These are phyloP conservation scores for Sclerotinia glacialis DNA, from an alignment of 2,329 filamentous ascomycete genomes.

Conservation along the genomic window DNA sequence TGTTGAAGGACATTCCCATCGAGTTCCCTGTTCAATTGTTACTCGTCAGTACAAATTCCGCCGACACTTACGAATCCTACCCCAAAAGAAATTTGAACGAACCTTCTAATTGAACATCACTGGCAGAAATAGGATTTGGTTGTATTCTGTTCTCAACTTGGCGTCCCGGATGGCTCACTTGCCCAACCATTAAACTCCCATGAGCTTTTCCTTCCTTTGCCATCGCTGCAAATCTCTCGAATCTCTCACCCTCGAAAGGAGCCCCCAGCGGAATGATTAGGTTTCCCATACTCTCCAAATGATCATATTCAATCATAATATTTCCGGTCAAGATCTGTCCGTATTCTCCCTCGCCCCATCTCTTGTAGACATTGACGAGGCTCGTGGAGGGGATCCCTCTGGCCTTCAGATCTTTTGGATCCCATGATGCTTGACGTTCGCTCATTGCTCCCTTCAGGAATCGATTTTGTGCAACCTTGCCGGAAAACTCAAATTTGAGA, in stretches of 20 bases:
- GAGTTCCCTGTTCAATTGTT: conserved; percentile 29
- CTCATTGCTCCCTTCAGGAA: conserved; percentile 68
- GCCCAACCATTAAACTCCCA: conserved; percentile 56
- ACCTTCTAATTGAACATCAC: conserved; percentile 43
- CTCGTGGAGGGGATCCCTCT: conserved; percentile 54
- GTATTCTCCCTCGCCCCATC: conserved; percentile 58
- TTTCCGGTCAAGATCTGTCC: conserved; percentile 62
- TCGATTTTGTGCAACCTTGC: conserved; percentile 58
- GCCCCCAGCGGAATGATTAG: conserved; percentile 55
- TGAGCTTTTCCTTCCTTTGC: conserved; percentile 54
- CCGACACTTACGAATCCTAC: neutral
- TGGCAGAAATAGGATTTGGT: conserved; percentile 43
- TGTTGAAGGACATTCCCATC: conserved; percentile 51
- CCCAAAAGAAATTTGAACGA: neutral
- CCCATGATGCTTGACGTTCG: conserved; percentile 61
- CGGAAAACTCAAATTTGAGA: conserved; percentile 51
- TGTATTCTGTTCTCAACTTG: conserved; percentile 40
- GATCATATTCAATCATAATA: conserved; percentile 60
- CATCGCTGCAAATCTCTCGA: conserved; percentile 57
- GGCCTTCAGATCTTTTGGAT: conserved; percentile 48
- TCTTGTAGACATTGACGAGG: conserved; percentile 55
- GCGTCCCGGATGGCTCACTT: conserved; percentile 60
- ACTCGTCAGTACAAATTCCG: neutral
- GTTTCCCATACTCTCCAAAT: conserved; percentile 56
- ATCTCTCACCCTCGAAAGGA: conserved; percentile 53